These are phyloP conservation scores for Leishmania guyanensis DNA, from an alignment of 208 protist genomes.

Conservation along the genomic window DNA sequence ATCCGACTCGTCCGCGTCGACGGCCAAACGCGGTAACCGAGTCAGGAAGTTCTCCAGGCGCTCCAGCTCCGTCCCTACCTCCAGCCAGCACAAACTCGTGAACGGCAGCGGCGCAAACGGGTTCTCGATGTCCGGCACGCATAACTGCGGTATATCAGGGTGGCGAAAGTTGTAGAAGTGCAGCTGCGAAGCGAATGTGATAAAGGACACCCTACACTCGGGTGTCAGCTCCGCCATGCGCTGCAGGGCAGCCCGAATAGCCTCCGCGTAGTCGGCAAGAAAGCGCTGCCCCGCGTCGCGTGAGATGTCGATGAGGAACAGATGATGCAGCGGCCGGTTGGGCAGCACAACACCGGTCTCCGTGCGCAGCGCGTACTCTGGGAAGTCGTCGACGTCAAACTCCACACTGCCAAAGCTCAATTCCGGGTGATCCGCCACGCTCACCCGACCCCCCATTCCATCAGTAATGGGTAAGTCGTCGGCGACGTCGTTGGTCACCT, in stretches of 20 bases:
- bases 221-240: slow-evolving; percentile 78
- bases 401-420: slow-evolving; percentile 80
- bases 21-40: slow-evolving; percentile 46
- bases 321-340: slow-evolving; percentile 75
- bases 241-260: slow-evolving; percentile 58
- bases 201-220: slow-evolving; percentile 81
- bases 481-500: slow-evolving; percentile 74
- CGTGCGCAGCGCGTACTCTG: slow-evolving; percentile 70
- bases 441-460: slow-evolving; percentile 58
- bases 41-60: slow-evolving; percentile 62
- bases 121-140: slow-evolving; percentile 85
- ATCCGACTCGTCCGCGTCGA: slow-evolving; percentile 54
- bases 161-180: slow-evolving; percentile 92
- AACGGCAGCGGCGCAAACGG: slow-evolving; percentile 93
- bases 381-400: slow-evolving; percentile 84
- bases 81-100: slow-evolving; percentile 86
- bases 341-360: slow-evolving; percentile 55
- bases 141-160: slow-evolving; percentile 73
- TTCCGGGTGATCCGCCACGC: slow-evolving; percentile 63
- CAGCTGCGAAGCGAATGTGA: slow-evolving; percentile 85
- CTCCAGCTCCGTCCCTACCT: slow-evolving; percentile 70
- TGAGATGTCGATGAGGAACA: slow-evolving; percentile 88
- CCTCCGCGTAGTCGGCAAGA: slow-evolving; percentile 75
- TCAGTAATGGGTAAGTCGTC: slow-evolving; percentile 91
- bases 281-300: slow-evolving; percentile 56